Evolutionary conservation across 805 yeast genomes (phyloP).

Genomic region (Candida berthetii): DNA sequence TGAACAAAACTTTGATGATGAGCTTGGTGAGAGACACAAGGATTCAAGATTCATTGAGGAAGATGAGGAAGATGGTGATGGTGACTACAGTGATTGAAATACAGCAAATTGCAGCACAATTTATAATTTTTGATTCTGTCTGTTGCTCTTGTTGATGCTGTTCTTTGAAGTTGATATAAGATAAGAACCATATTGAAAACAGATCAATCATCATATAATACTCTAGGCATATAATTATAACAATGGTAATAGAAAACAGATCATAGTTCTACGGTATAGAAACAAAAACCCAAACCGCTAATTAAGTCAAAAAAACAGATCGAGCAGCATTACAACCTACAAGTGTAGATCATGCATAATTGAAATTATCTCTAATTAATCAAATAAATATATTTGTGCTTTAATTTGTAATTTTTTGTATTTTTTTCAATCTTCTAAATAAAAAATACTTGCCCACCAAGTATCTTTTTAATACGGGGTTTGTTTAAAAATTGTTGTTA

Average conservation of each 20-base stretch:
- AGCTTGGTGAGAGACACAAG: constrained; percentile 10
- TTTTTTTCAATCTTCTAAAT: not conserved
- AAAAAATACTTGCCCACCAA: no score
- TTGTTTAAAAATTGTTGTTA: not conserved
- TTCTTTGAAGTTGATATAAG: no score
- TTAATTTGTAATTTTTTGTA: no score
- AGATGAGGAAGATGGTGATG: constrained; percentile 18
- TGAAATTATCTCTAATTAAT: constrained; percentile 7
- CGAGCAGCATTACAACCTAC: not conserved
- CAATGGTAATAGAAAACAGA: not conserved
- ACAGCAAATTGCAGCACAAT: not conserved
- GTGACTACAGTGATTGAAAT: constrained; percentile 17
- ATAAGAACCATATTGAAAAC: no score
- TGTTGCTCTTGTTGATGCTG: no score
- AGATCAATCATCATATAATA: no score
- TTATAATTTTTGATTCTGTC: no score
- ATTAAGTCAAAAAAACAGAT: no score
- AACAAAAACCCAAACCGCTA: not conserved
- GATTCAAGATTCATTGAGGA: constrained; percentile 3
- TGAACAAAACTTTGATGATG: constrained; percentile 22
- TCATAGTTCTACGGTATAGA: no score
- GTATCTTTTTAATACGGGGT: not conserved
- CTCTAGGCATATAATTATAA: not conserved
- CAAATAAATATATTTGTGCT: constrained; percentile 3
- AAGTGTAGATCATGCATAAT: constrained; percentile 6